phyloP scores from a whole-genome alignment of 2,329 filamentous ascomycete genomes.

The Purpureocillium lavendulum region DNA sequence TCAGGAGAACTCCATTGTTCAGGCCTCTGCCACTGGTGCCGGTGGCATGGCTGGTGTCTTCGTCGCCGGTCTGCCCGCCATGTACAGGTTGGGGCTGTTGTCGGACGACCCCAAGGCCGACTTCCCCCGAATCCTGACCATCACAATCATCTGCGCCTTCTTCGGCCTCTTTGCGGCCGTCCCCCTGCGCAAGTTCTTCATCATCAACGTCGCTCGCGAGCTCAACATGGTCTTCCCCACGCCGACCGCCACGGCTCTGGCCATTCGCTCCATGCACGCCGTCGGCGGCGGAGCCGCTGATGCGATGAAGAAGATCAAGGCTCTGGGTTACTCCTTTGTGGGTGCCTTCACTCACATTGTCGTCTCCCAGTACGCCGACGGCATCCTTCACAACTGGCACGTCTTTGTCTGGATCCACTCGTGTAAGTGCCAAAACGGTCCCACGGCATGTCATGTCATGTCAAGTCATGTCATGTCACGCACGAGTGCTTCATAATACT shows the following conservation, averaged over 20 bases:
- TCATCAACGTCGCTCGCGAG: slow-evolving; percentile 55
- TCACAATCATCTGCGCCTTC: slow-evolving; percentile 54
- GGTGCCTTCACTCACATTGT: slow-evolving; percentile 44
- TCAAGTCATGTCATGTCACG: too few relatives aligned
- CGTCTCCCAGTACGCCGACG: slow-evolving; percentile 48
- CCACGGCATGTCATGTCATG: too few relatives aligned
- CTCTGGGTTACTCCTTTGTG: slow-evolving; percentile 40
- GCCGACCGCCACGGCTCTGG: slow-evolving; percentile 50
- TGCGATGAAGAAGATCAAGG: slow-evolving; percentile 49
- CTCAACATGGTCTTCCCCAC: slow-evolving; percentile 52
- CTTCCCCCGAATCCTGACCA: slow-evolving; percentile 48
- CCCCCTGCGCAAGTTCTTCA: slow-evolving; percentile 59
- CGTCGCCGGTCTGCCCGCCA: slow-evolving; percentile 49
- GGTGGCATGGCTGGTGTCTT: slow-evolving; percentile 51
- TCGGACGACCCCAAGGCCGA: slow-evolving; percentile 41
- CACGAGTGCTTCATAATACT: too few relatives aligned
- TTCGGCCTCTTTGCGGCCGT: slow-evolving; percentile 58
- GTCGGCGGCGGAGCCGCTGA: slow-evolving; percentile 40
- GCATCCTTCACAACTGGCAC: slow-evolving; percentile 53
- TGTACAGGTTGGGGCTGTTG: slow-evolving; percentile 48
- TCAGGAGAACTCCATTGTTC: slow-evolving; percentile 54
- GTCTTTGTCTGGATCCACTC: slow-evolving; percentile 45
- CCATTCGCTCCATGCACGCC: slow-evolving; percentile 55
- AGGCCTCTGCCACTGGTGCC: slow-evolving; percentile 50
- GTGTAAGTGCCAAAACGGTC: slow-evolving; percentile 21